A percentile compares a stretch with the other conserved stretches of the same genome.
Evolutionary conservation across 2,329 filamentous ascomycete genomes (phyloP).

Genomic region (Sclerotinia spermophila): DNA sequence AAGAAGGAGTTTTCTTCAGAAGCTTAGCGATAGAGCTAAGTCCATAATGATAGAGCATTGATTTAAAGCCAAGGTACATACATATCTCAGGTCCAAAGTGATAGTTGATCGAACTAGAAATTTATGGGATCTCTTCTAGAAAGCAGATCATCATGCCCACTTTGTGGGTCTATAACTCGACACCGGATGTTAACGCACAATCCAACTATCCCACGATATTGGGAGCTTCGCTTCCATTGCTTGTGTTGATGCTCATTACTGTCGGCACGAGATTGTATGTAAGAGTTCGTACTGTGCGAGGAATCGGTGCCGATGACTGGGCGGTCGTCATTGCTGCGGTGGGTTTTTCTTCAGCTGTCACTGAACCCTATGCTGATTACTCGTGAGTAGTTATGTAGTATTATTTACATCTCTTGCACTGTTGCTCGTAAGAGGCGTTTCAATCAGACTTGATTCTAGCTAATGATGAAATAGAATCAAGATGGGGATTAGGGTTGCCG

Average conservation of each 20-base stretch:
- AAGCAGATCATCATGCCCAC: constrained; percentile 10
- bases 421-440: constrained; percentile 4
- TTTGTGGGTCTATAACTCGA: constrained; percentile 18
- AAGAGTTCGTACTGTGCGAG: constrained; percentile 14
- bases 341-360: neutral
- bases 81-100: neutral
- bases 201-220: constrained; percentile 9
- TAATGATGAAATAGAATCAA: constrained; percentile 12
- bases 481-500: constrained; percentile 17
- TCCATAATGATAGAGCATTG: neutral
- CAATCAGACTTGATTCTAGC: neutral
- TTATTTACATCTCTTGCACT: constrained; percentile 2
- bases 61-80: neutral
- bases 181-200: constrained; percentile 8
- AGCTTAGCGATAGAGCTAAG: neutral
- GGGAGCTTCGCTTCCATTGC: neutral
- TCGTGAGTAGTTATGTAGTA: neutral
- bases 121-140: neutral
- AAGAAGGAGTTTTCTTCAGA: neutral
- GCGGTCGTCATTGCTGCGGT: neutral
- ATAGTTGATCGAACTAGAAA: neutral
- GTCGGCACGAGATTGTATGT: constrained; percentile 5
- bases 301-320: constrained; percentile 15
- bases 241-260: constrained; percentile 8
- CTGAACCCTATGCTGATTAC: neutral